These are phyloP conservation scores for Saussurea involucrata DNA, from an alignment of 129 eudicot species.

Conservation along the genomic window DNA sequence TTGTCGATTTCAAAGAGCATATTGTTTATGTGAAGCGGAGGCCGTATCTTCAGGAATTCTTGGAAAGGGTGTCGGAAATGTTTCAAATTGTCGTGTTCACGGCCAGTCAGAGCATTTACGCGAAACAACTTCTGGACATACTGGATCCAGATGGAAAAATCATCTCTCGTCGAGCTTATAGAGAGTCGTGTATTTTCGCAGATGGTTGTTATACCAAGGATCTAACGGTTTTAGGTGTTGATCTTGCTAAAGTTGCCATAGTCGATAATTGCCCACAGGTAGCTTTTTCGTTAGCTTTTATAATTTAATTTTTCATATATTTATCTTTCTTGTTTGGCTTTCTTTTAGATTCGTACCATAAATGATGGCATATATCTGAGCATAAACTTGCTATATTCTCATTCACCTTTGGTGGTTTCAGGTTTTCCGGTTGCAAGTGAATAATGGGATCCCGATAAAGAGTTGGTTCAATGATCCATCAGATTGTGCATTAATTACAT, in stretches of 20 bases:
- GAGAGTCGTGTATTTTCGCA: slow-evolving; percentile 88
- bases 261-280: slow-evolving; percentile 99
- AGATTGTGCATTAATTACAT: slow-evolving; percentile 74
- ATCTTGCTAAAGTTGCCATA: slow-evolving; percentile 93
- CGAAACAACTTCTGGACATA: slow-evolving; percentile 79
- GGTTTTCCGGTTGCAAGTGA: slow-evolving; percentile 95
- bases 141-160: slow-evolving; percentile 87
- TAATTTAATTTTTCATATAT: background rate
- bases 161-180: slow-evolving; percentile 81
- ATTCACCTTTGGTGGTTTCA: slow-evolving; percentile 36
- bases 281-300: background rate
- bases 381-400: background rate
- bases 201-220: slow-evolving; percentile 91
- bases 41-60: slow-evolving; percentile 74
- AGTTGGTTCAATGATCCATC: slow-evolving; percentile 98
- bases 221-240: slow-evolving; percentile 90
- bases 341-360: background rate
- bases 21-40: slow-evolving; percentile 80
- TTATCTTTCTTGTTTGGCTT: background rate
- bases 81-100: slow-evolving; percentile 85
- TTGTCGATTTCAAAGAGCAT: slow-evolving; percentile 67
- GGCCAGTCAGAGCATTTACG: slow-evolving; percentile 96
- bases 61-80: slow-evolving; percentile 85
- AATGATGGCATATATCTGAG: background rate
- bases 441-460: slow-evolving; percentile 97